Percentiles rank a stretch among this genome's conserved stretches.
phyloP scores from a whole-genome alignment of 2,329 filamentous ascomycete genomes.

The Fusarium sp. region DNA sequence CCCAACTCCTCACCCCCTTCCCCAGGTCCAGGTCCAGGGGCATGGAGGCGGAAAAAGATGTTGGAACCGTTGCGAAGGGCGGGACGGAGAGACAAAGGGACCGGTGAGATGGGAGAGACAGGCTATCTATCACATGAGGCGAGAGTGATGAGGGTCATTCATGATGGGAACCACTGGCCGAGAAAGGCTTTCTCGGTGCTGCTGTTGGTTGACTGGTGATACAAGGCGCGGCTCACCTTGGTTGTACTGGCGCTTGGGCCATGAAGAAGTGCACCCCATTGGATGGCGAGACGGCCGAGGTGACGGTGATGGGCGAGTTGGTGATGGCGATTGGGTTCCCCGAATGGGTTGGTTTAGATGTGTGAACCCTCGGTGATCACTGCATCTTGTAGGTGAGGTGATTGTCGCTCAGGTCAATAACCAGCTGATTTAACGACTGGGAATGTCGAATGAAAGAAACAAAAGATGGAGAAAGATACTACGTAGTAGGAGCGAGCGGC shows the following conservation, averaged over 20 bases:
- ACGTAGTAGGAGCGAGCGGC: not conserved
- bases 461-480: constrained; percentile 26
- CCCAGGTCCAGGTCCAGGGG: constrained; percentile 33
- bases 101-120: not conserved
- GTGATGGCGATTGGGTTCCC: constrained; percentile 17
- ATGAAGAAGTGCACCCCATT: constrained; percentile 11
- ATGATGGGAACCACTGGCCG: not conserved
- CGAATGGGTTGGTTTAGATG: constrained; percentile 9
- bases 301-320: constrained; percentile 10
- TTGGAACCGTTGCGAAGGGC: not conserved
- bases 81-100: constrained; percentile 17
- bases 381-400: constrained; percentile 6
- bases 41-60: constrained; percentile 19
- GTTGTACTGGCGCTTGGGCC: constrained; percentile 32
- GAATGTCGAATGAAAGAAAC: constrained; percentile 19
- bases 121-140: not conserved
- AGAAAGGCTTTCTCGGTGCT: constrained; percentile 12
- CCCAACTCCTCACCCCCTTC: constrained; percentile 33
- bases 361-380: constrained; percentile 4
- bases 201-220: constrained; percentile 24
- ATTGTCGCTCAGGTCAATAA: constrained; percentile 10
- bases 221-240: constrained; percentile 10
- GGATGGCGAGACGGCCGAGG: constrained; percentile 7
- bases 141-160: constrained; percentile 2
- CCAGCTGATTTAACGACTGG: constrained; percentile 24